These are phyloP conservation scores for Dioscorea zingiberensis DNA, from an alignment of 106 monocot species.

Conservation along the genomic window DNA sequence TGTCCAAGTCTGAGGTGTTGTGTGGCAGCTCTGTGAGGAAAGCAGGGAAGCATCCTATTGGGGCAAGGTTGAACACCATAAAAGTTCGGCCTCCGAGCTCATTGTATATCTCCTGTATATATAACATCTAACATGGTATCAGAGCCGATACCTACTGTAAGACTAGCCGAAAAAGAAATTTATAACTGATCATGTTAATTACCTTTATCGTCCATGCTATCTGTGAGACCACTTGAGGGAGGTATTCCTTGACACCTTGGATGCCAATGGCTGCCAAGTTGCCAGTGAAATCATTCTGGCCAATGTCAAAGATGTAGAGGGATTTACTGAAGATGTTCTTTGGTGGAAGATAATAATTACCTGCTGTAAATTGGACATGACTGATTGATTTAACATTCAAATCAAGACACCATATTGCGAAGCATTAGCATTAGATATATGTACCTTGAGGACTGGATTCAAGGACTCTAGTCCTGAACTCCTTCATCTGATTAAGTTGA, in stretches of 20 bases:
- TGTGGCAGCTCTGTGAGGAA: constrained; percentile 49
- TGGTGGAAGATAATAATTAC: constrained; percentile 26
- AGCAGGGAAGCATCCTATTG: constrained; percentile 75
- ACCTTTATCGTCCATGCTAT: constrained; percentile 67
- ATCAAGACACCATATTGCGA: too few relatives aligned
- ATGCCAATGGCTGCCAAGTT: constrained; percentile 44
- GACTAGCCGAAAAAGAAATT: too few relatives aligned
- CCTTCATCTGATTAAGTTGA: constrained; percentile 71
- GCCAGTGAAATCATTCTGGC: constrained; percentile 81
- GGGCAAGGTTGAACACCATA: constrained; percentile 75
- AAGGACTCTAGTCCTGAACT: constrained; percentile 30
- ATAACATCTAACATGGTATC: too few relatives aligned
- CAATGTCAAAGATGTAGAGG: constrained; percentile 83
- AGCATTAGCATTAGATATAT: too few relatives aligned
- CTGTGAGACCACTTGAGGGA: constrained; percentile 59
- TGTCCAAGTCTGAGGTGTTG: constrained; percentile 33
- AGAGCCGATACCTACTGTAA: too few relatives aligned
- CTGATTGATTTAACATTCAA: too few relatives aligned
- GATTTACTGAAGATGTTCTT: constrained; percentile 31
- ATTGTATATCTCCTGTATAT: constrained; percentile 19
- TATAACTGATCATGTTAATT: too few relatives aligned
- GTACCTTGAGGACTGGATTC: constrained; percentile 15
- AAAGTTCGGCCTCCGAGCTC: constrained; percentile 62
- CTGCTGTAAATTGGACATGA: constrained; percentile 12
- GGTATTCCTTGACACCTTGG: constrained; percentile 41